These are phyloP conservation scores for Anaeramoeba flamelloides DNA, from an alignment of 78 protist genomes.

Conservation along the genomic window DNA sequence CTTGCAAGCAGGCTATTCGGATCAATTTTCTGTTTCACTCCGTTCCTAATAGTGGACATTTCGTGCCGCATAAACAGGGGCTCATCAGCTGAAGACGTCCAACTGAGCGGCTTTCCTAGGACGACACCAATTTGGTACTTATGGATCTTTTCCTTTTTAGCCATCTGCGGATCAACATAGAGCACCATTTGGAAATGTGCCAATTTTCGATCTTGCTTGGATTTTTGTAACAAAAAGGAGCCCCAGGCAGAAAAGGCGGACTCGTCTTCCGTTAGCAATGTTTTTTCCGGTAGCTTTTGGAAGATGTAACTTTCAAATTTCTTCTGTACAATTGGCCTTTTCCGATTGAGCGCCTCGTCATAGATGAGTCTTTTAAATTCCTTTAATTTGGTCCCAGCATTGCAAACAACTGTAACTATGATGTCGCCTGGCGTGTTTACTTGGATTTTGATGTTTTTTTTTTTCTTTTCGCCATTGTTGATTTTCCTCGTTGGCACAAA, in stretches of 20 bases:
- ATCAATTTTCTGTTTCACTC: no score
- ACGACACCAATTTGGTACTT: not conserved
- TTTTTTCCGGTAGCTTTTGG: not conserved
- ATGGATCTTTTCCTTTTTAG: not conserved
- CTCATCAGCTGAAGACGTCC: not conserved
- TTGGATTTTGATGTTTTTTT: no score
- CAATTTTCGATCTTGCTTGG: not conserved
- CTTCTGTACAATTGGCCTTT: no score
- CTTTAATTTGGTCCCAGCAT: no score
- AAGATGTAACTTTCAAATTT: not conserved
- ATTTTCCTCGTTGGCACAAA: no score
- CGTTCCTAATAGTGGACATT: not conserved
- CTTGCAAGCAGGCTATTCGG: not conserved
- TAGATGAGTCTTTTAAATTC: no score
- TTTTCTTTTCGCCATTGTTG: no score
- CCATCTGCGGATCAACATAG: no score
- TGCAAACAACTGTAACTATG: no score
- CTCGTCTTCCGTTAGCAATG: not conserved
- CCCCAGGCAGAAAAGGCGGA: not conserved
- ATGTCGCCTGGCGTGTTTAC: no score
- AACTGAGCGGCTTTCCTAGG: not conserved
- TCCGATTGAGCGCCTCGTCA: no score
- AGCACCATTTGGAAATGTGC: no score
- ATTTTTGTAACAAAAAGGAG: not conserved
- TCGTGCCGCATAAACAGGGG: not conserved